These are phyloP conservation scores for Pseudogymnoascus sp. DNA, from an alignment of 2,329 filamentous ascomycete species.

Conservation along the genomic window DNA sequence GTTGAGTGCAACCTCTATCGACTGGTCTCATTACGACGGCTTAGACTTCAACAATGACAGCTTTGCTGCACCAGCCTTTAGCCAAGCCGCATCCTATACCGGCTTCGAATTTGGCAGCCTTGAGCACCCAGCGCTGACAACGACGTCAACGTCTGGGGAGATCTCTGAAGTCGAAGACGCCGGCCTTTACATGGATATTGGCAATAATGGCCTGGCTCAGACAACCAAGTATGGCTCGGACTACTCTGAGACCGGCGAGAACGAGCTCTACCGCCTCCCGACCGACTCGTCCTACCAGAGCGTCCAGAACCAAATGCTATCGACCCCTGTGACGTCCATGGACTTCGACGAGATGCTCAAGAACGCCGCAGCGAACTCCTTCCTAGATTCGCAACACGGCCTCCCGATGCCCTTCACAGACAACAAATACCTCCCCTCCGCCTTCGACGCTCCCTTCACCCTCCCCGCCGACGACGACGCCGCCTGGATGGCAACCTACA, in stretches of 20 bases:
- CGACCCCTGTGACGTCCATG: conserved; percentile 42
- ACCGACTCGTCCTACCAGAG: conserved; percentile 41
- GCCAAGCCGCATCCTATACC: conserved; percentile 46
- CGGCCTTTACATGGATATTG: conserved; percentile 35
- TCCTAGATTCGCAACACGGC: conserved; percentile 16
- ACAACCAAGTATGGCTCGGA: conserved; percentile 32
- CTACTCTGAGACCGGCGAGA: conserved; percentile 33
- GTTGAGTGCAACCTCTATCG: conserved; percentile 47
- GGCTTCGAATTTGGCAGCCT: conserved; percentile 47
- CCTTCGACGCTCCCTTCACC: conserved; percentile 35
- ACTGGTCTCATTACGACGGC: conserved; percentile 46
- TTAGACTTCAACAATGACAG: conserved; percentile 42
- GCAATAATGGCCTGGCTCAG: conserved; percentile 26
- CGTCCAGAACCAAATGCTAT: conserved; percentile 39
- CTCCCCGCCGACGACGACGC: conserved; percentile 42
- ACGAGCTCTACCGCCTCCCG: conserved; percentile 44
- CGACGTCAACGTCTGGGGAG: conserved; percentile 56
- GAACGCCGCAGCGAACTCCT: conserved; percentile 18
- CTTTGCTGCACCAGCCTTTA: conserved; percentile 47
- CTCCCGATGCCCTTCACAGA: conserved; percentile 20
- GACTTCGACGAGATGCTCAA: conserved; percentile 52
- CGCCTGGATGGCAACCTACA: conserved; percentile 36
- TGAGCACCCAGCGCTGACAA: conserved; percentile 49
- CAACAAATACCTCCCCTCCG: conserved; percentile 36
- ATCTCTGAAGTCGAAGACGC: conserved; percentile 61